Evolutionary conservation across 805 yeast genomes (phyloP).

Genomic region (Priceomyces haplophilus): DNA sequence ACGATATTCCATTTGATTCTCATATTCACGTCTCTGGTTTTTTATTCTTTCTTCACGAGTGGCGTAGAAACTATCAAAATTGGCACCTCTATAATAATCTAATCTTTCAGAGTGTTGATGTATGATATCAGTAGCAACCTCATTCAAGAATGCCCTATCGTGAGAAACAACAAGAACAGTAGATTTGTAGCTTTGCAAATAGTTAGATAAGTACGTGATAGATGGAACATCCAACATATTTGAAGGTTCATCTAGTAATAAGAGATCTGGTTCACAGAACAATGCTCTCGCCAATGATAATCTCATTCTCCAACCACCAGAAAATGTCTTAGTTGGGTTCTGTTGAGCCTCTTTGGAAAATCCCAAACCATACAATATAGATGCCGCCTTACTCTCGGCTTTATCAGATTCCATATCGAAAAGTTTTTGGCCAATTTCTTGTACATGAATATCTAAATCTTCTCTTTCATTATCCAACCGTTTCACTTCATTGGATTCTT

Average conservation of each 20-base stretch:
- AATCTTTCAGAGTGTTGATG: constrained; percentile 97
- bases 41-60: constrained; percentile 95
- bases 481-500: constrained; percentile 67
- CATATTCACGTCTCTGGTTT: constrained; percentile 91
- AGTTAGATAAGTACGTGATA: constrained; percentile 86
- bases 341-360: constrained; percentile 85
- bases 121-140: constrained; percentile 96
- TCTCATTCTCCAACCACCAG: constrained; percentile 99
- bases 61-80: constrained; percentile 88
- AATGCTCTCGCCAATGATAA: constrained; percentile 95
- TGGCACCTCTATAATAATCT: constrained; percentile 91
- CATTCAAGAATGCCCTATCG: constrained; percentile 95
- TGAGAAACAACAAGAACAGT: constrained; percentile 96
- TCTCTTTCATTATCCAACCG: constrained; percentile 86
- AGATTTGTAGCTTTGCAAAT: constrained; percentile 84
- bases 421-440: constrained; percentile 77
- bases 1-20: constrained; percentile 94
- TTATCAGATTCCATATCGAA: constrained; percentile 94
- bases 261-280: constrained; percentile 93
- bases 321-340: constrained; percentile 81
- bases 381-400: constrained; percentile 96
- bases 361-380: constrained; percentile 89
- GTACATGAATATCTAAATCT: constrained; percentile 75
- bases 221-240: constrained; percentile 99
- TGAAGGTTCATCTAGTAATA: constrained; percentile 96